Conservation (phyloP, 257 asterid genomes). For the Nicotiana benthamiana region DNA sequence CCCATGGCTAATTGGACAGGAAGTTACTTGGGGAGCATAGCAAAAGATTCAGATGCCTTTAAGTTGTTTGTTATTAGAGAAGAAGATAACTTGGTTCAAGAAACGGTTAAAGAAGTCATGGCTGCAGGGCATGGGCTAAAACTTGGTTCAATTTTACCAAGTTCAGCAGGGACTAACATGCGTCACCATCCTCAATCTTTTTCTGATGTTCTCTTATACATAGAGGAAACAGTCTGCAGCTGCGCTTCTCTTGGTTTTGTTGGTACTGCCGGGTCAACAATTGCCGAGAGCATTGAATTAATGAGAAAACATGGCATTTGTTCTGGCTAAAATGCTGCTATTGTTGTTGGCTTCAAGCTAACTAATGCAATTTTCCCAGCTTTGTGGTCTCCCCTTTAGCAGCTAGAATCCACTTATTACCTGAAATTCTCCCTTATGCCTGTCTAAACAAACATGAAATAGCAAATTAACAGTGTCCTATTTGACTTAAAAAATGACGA, state of each 20-base stretch:
- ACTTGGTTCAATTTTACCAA: conserved; percentile 23
- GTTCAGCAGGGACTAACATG: conserved; percentile 16
- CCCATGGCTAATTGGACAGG: conserved; percentile 65
- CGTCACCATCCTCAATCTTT: conserved; percentile 35
- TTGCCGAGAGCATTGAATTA: conserved; percentile 61
- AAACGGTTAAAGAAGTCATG: conserved; percentile 48
- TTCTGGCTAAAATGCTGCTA: conserved; percentile 12
- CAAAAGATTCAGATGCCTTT: conserved; percentile 37
- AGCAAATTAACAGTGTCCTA: neutral
- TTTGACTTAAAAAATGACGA: neutral
- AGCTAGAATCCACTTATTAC: neutral
- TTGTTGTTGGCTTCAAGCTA: neutral
- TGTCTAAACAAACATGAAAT: neutral
- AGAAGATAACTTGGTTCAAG: conserved; percentile 42
- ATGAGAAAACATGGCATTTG: conserved; percentile 55
- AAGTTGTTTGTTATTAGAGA: conserved; percentile 50
- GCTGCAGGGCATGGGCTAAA: conserved; percentile 20
- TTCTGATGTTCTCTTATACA: conserved; percentile 48
- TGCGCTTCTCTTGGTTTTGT: conserved; percentile 89
- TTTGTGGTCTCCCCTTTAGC: neutral
- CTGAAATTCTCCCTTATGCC: neutral
- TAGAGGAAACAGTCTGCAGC: conserved; percentile 75
- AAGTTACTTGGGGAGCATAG: conserved; percentile 58
- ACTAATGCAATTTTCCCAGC: neutral
- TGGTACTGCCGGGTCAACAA: conserved; percentile 90